Conservation (phyloP, 352 stramenopile genomes). For the Pythium monospermum region DNA sequence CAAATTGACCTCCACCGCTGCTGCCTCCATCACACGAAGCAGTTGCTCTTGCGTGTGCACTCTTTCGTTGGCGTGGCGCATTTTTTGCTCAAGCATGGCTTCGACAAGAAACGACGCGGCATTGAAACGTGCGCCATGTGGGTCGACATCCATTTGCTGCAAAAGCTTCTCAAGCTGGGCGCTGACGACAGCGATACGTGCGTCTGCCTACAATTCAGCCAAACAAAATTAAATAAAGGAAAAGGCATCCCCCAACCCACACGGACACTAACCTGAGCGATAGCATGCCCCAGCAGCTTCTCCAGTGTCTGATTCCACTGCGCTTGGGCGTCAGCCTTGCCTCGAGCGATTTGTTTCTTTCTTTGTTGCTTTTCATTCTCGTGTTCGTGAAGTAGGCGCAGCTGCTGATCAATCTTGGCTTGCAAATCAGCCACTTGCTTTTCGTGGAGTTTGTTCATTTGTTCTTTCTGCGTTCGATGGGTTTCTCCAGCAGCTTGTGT, state of each 20-base stretch:
- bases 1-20: not conserved
- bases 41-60: constrained; percentile 30
- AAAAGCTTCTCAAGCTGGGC: constrained; percentile 45
- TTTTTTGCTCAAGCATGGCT: constrained; percentile 55
- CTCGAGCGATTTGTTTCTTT: not conserved
- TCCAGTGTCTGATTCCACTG: constrained; percentile 1
- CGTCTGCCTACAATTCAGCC: constrained; percentile 40
- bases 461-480: not conserved
- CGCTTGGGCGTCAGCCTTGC: not conserved
- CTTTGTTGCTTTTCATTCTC: constrained; percentile 2
- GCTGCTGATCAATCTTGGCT: constrained; percentile 7
- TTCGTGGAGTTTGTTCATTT: constrained; percentile 4
- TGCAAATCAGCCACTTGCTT: constrained; percentile 2
- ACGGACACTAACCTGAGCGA: constrained; percentile 13
- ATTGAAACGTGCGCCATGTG: constrained; percentile 38
- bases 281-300: constrained; percentile 1
- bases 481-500: not conserved
- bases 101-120: constrained; percentile 59
- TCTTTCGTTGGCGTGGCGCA: constrained; percentile 37
- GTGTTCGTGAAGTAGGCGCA: not conserved
- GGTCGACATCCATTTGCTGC: constrained; percentile 34
- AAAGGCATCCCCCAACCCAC: not conserved
- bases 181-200: constrained; percentile 33
- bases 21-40: constrained; percentile 9
- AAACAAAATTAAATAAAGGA: not conserved